Evolutionary conservation across 1,284 basidiomycete species (phyloP).

Genomic region (Ceratorhiza oryzae-sativae): DNA sequence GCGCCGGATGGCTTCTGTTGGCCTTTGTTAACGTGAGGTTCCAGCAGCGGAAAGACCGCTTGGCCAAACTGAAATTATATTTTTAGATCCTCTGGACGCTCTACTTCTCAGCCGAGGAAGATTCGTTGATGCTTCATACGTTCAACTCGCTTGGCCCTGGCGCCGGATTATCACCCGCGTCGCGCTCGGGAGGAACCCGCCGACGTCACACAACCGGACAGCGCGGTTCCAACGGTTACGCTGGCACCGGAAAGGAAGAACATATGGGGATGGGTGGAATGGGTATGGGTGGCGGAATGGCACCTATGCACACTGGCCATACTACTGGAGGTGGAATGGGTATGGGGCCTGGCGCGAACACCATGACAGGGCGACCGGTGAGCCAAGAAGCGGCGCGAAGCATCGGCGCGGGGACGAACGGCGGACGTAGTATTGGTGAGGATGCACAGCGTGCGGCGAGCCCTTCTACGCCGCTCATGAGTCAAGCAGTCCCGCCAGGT

Average conservation of each 20-base stretch:
- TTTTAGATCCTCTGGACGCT: constrained; percentile 89
- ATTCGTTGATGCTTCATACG: constrained; percentile 80
- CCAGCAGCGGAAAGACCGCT: neutral
- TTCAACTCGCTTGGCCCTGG: constrained; percentile 89
- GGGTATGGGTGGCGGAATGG: constrained; percentile 48
- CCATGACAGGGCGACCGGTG: constrained; percentile 22
- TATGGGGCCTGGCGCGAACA: constrained; percentile 1
- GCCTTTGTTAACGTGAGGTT: constrained; percentile 70
- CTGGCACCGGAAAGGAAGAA: constrained; percentile 32
- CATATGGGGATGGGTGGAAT: constrained; percentile 45
- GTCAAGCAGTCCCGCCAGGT: constrained; percentile 38
- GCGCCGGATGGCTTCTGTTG: constrained; percentile 93
- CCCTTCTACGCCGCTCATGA: constrained; percentile 43
- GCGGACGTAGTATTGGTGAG: constrained; percentile 30
- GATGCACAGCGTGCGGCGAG: constrained; percentile 36
- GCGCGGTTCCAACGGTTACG: constrained; percentile 31
- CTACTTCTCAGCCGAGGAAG: constrained; percentile 96
- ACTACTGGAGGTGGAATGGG: neutral
- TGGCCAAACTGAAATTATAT: constrained; percentile 12
- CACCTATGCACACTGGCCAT: constrained; percentile 23
- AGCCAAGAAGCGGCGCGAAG: constrained; percentile 35
- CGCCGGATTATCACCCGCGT: constrained; percentile 76
- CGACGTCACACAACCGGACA: constrained; percentile 53
- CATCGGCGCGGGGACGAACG: constrained; percentile 35
- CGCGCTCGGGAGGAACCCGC: constrained; percentile 64